These are phyloP conservation scores for Botrytis fragariae DNA, from an alignment of 2,329 filamentous ascomycete genomes.

Conservation along the genomic window DNA sequence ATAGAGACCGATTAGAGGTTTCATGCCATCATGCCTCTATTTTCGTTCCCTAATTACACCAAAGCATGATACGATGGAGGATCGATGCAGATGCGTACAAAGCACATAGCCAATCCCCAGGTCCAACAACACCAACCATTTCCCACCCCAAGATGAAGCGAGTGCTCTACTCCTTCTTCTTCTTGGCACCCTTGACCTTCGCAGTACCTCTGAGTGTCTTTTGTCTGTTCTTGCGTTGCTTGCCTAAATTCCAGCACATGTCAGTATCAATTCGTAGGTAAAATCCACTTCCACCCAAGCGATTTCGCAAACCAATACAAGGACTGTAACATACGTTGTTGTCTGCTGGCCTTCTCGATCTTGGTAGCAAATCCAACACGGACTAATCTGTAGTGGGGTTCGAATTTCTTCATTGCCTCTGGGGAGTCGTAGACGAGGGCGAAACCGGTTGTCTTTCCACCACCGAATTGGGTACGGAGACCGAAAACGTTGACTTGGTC, in stretches of 20 bases:
- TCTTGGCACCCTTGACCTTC: conserved; percentile 94
- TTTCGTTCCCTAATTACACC: conserved; percentile 27
- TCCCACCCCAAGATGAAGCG: conserved; percentile 31
- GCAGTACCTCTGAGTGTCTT: conserved; percentile 98
- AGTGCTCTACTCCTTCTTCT: conserved; percentile 83
- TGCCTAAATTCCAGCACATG: conserved; percentile 62
- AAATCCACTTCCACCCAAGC: neutral
- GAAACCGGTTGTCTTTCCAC: conserved; percentile 99
- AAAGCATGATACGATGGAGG: conserved; percentile 32
- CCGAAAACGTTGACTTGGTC: conserved; percentile 98
- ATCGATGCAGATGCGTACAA: conserved; percentile 35
- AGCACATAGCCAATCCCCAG: conserved; percentile 34
- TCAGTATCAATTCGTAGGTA: conserved; percentile 27
- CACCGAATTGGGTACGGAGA: conserved; percentile 98
- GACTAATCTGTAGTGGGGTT: conserved; percentile 96
- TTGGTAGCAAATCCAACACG: conserved; percentile 89
- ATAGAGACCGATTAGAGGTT: conserved; percentile 29
- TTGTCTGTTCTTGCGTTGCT: conserved; percentile 99
- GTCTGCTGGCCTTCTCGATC: conserved; percentile 95
- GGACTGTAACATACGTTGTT: conserved; percentile 81
- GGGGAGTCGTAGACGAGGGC: conserved; percentile 97
- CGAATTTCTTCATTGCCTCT: conserved; percentile 99
- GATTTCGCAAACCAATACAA: conserved; percentile 6
- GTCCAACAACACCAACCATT: conserved; percentile 36
- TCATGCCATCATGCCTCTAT: conserved; percentile 32